Conservation (phyloP, 148 eudicot species). For the Rhododendron simsii region DNA sequence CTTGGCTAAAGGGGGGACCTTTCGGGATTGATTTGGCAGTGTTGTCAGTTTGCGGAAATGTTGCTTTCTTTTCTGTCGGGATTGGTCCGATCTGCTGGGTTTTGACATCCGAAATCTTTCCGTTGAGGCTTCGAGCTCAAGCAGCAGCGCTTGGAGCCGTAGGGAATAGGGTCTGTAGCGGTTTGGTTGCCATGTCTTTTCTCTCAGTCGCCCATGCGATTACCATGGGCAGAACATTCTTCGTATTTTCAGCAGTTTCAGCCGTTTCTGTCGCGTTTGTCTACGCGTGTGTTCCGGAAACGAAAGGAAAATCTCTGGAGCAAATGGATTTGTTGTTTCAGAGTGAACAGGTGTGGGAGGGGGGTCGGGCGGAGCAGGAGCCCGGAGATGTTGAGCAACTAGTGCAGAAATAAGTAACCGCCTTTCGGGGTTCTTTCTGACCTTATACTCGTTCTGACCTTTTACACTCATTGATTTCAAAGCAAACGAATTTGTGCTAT, state of each 20-base stretch:
- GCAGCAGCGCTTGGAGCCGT: constrained; percentile 68
- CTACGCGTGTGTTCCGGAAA: constrained; percentile 56
- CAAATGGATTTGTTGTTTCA: constrained; percentile 64
- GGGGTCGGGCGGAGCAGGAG: constrained; percentile 52
- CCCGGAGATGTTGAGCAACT: constrained; percentile 45
- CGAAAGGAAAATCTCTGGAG: constrained; percentile 76
- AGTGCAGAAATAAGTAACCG: constrained; percentile 34
- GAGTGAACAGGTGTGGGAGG: constrained; percentile 21
- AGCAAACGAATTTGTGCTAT: background rate
- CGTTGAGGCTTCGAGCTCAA: constrained; percentile 64
- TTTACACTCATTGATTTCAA: background rate
- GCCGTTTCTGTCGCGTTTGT: constrained; percentile 61
- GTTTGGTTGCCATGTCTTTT: constrained; percentile 73
- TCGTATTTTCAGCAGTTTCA: constrained; percentile 53
- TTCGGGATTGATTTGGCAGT: constrained; percentile 37
- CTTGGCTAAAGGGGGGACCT: constrained; percentile 29
- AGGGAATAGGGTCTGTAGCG: constrained; percentile 74
- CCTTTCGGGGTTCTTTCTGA: background rate
- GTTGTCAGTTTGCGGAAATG: constrained; percentile 59
- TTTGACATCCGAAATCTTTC: constrained; percentile 64
- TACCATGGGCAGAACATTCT: constrained; percentile 53
- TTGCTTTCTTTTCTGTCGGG: constrained; percentile 79
- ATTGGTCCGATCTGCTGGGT: constrained; percentile 86
- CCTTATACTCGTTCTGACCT: background rate
- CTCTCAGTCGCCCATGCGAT: constrained; percentile 55